Conservation (phyloP, 2,329 filamentous ascomycete species). For the Monilinia aucupariae region DNA sequence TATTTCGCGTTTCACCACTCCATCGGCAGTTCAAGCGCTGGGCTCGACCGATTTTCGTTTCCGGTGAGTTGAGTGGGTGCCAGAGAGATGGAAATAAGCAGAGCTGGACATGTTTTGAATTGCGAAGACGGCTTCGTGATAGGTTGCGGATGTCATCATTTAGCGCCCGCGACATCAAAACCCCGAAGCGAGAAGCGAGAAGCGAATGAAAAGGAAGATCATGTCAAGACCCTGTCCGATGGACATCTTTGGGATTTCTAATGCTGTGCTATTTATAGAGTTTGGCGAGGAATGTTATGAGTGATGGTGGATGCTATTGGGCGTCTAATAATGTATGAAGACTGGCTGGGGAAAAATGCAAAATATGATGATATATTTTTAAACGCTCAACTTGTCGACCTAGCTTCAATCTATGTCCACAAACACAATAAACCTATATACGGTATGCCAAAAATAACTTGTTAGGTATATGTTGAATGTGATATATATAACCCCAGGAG, state of each 20-base stretch:
- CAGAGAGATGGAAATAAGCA: constrained; percentile 6
- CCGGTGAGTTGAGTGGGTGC: background rate
- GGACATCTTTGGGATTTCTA: background rate
- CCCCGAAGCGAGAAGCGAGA: background rate
- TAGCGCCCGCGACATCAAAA: constrained; percentile 6
- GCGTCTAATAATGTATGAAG: background rate
- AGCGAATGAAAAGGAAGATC: background rate
- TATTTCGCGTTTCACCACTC: background rate
- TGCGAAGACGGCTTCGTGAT: background rate
- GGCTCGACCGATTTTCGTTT: too few relatives aligned
- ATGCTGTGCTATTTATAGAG: background rate
- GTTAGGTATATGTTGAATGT: background rate
- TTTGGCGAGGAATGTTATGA: background rate
- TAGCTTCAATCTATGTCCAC: too few relatives aligned
- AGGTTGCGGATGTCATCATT: constrained; percentile 12
- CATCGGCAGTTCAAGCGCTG: background rate
- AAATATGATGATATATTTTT: background rate
- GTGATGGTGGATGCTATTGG: background rate
- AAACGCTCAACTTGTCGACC: too few relatives aligned
- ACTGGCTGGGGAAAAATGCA: background rate
- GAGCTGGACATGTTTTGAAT: background rate
- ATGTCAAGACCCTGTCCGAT: background rate
- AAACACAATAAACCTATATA: too few relatives aligned
- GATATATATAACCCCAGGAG: background rate
- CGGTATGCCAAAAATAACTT: background rate